A percentile compares a stretch with the other conserved stretches of the same genome.
These are phyloP conservation scores for Tirmania nivea DNA, from an alignment of 495 filamentous ascomycete species.

Conservation along the genomic window DNA sequence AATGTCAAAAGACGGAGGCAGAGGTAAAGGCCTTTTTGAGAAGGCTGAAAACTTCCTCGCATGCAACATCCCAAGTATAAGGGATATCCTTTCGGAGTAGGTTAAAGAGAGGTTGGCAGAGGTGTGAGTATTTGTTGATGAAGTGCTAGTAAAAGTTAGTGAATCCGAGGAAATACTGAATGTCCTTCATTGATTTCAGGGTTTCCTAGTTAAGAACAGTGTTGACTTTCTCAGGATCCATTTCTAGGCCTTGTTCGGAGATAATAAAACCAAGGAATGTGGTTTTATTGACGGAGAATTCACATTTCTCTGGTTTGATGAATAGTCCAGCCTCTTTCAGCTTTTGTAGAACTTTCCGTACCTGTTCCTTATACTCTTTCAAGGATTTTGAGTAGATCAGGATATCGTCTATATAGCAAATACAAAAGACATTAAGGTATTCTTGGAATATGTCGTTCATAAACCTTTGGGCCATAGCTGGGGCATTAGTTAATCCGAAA, in stretches of 20 bases:
- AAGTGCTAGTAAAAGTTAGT: not conserved
- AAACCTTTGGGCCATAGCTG: slow-evolving; percentile 1
- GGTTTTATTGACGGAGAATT: not conserved
- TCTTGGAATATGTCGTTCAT: slow-evolving; percentile 8
- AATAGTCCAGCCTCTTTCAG: not conserved
- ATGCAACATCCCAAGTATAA: not conserved
- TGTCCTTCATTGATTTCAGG: not conserved
- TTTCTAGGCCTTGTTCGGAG: not conserved
- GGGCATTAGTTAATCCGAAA: slow-evolving; percentile 7
- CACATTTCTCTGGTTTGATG: slow-evolving; percentile 1
- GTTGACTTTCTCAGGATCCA: not conserved
- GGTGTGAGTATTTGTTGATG: not conserved
- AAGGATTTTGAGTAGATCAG: slow-evolving; percentile 8
- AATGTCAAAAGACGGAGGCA: not conserved
- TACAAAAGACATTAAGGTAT: slow-evolving; percentile 8
- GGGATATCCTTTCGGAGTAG: not conserved
- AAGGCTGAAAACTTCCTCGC: not conserved
- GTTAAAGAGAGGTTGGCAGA: not conserved
- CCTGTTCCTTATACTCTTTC: slow-evolving; percentile 7
- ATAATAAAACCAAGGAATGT: not conserved
- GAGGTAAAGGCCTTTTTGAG: not conserved
- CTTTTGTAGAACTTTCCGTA: slow-evolving; percentile 1
- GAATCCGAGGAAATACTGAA: slow-evolving; percentile 1
- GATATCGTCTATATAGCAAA: slow-evolving; percentile 10
- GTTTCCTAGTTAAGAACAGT: not conserved